Evolutionary conservation across 176 grass and related monocot genomes (phyloP), one percentile per base, ranked within the genome.

Genomic region (Metroxylon sagu): DNA sequence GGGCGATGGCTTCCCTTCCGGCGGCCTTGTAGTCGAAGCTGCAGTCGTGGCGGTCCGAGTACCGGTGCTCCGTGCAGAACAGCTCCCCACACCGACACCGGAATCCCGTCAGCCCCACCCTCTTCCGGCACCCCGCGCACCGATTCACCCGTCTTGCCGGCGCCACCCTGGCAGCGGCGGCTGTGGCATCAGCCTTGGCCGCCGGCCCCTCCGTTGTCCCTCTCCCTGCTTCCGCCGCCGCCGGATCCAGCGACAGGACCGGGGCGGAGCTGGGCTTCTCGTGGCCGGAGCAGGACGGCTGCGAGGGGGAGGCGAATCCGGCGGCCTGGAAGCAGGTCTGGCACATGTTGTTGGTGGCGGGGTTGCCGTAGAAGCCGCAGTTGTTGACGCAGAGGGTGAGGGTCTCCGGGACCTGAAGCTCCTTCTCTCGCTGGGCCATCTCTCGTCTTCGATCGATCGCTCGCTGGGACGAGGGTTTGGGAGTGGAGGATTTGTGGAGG

Each of bases 361-460:
- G 79, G 76, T 85, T 90, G 14, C 72, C 87, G 48, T 79, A 79
- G 76, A 90, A 90, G 57, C 82, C 84, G 70, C 93, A 98, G 81
- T 78, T 89, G 82, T 98, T 98, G 78, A 83, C 81, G 78, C 93
- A 98, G 63, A 98, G 84, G 54, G 84, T 68, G 49, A 85, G 71
- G 52, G 86, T 78, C 53, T 89, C 84, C 15, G 84, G 60, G 17
- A 71, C 75, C 25, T 79, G 83, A 52, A 96, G 80, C 78, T 86
- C 83, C 78, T 88, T 92, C 51, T 92, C 87, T 52, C 87, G 67
- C 84, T 92, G 93, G 17, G 87, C 93, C 93, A 98, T 97, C 21
- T 52, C 25, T 16, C 6, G 5, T 54, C 16, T 43, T 43, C 35
- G 35, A 43, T 43, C 12, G 35, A 7, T 14, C 35, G 35, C 35